These are phyloP conservation scores for Malassezia sp. DNA, from an alignment of 1,284 basidiomycete genomes.

Conservation along the genomic window DNA sequence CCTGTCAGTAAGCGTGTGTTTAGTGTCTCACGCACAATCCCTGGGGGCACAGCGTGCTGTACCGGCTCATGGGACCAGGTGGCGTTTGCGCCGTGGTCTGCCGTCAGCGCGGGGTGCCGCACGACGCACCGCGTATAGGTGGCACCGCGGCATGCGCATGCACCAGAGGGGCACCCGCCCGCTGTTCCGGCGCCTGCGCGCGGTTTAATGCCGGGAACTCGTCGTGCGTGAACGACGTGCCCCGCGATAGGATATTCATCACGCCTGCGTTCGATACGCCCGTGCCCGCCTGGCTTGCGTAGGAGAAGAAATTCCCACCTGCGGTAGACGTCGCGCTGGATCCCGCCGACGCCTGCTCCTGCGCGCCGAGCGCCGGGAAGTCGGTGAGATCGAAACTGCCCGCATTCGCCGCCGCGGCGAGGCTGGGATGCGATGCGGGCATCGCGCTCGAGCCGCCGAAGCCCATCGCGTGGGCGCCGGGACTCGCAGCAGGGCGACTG, in stretches of 20 bases:
- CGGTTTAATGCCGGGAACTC: conserved; percentile 43
- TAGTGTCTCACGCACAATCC: too few species aligned
- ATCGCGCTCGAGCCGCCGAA: conserved; percentile 4
- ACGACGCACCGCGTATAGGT: too few species aligned
- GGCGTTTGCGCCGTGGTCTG: conserved; percentile 1
- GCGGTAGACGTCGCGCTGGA: not conserved
- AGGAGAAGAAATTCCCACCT: conserved; percentile 21
- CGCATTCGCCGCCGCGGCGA: conserved; percentile 7
- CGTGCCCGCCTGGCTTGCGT: conserved; percentile 33
- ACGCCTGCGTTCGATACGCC: conserved; percentile 5
- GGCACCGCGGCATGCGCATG: too few species aligned
- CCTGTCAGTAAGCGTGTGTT: too few species aligned
- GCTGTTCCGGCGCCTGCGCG: conserved; percentile 3
- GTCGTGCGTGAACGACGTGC: conserved; percentile 31
- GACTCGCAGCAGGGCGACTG: conserved; percentile 9
- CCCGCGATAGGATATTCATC: conserved; percentile 11
- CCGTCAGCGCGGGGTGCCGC: too few species aligned
- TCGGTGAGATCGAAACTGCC: conserved; percentile 29
- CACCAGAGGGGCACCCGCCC: not conserved
- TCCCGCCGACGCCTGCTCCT: conserved; percentile 14
- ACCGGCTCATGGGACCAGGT: conserved; percentile 4
- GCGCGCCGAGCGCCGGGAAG: conserved; percentile 28
- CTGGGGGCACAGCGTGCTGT: too few species aligned
- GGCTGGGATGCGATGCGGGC: conserved; percentile 7
- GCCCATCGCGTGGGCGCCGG: conserved; percentile 3